A percentile compares a stretch with the other conserved stretches of the same genome.
Evolutionary conservation across 345 rosid genomes (phyloP).

Genomic region (Euphorbia peplus): DNA sequence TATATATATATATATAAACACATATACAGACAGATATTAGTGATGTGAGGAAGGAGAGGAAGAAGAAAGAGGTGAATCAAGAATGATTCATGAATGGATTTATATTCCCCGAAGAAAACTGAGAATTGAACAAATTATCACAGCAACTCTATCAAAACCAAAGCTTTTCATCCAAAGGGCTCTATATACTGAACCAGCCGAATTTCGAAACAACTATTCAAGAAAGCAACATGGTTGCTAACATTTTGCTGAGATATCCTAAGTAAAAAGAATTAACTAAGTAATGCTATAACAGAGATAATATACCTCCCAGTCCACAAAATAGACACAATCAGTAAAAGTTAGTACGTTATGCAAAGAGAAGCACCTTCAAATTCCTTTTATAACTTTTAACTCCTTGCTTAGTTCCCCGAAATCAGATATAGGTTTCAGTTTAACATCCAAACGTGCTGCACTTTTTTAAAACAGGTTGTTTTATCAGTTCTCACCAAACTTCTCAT

Average conservation of each 20-base stretch:
- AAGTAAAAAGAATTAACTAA: neutral
- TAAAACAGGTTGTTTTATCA: neutral
- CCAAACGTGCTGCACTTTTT: neutral
- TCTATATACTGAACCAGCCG: neutral
- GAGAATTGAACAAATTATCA: neutral
- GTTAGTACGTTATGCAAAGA: neutral
- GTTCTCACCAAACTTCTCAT: slow-evolving; percentile 6
- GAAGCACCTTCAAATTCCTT: slow-evolving; percentile 5
- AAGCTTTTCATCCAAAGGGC: neutral
- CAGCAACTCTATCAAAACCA: neutral
- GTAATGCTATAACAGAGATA: neutral
- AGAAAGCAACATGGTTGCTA: neutral
- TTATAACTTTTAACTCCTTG: neutral
- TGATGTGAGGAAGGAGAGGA: too few species aligned
- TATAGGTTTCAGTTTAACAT: neutral
- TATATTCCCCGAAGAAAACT: neutral
- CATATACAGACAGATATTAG: too few species aligned
- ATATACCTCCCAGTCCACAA: neutral
- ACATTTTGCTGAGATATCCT: neutral
- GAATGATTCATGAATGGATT: neutral
- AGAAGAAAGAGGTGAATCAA: neutral
- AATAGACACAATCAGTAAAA: neutral
- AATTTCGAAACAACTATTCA: neutral
- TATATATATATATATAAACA: too few species aligned
- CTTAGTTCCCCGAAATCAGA: neutral